Conservation (phyloP, 2,329 filamentous ascomycete species). For the Paramyrothecium sp. region DNA sequence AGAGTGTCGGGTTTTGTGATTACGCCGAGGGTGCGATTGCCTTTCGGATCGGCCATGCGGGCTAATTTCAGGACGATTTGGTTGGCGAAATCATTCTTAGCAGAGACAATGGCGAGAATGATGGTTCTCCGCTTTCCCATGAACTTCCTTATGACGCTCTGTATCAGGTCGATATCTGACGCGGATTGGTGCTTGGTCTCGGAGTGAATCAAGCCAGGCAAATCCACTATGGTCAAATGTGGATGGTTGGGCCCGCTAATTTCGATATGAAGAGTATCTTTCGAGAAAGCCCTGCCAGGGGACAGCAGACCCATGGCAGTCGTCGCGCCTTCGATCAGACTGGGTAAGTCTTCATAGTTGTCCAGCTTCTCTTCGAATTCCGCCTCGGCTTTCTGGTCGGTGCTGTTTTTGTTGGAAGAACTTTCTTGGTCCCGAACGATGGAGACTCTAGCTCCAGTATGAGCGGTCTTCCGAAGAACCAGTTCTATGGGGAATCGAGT, state of each 20-base stretch:
- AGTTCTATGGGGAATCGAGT: conserved; percentile 63
- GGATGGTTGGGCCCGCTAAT: conserved; percentile 46
- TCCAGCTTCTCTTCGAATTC: conserved; percentile 21
- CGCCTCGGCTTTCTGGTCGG: conserved; percentile 17
- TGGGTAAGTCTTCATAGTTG: conserved; percentile 11
- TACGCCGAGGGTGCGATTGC: conserved; percentile 51
- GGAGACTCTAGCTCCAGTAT: conserved; percentile 29
- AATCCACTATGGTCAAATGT: conserved; percentile 58
- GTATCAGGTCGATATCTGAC: conserved; percentile 42
- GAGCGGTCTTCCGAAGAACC: conserved; percentile 41
- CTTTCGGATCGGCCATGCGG: conserved; percentile 15
- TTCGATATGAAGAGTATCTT: conserved; percentile 48
- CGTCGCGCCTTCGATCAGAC: conserved; percentile 39
- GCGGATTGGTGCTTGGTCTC: conserved; percentile 44
- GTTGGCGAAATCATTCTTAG: conserved; percentile 55
- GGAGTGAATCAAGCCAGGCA: conserved; percentile 55
- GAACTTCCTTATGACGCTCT: conserved; percentile 51
- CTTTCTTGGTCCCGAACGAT: conserved; percentile 24
- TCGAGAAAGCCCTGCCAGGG: conserved; percentile 36
- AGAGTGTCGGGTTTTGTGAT: conserved; percentile 56
- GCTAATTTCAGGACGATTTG: conserved; percentile 55
- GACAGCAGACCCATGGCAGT: conserved; percentile 47
- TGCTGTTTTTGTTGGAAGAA: conserved; percentile 8
- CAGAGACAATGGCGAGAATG: conserved; percentile 58
- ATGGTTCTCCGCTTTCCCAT: conserved; percentile 57